Conservation (phyloP, 371 early-diverging fungal species). For the Apophysomyces ossiformis region DNA sequence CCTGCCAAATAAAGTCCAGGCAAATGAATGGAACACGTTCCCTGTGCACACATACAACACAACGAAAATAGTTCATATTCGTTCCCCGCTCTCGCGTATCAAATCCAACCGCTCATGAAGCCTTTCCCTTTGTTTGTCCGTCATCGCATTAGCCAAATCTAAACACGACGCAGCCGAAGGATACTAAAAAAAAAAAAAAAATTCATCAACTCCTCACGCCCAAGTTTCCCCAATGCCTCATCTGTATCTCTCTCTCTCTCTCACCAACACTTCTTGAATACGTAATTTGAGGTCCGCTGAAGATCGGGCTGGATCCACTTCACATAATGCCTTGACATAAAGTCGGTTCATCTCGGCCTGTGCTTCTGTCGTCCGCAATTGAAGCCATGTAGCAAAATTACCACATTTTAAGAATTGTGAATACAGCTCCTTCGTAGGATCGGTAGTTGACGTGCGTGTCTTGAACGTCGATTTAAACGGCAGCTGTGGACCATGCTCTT, state of each 20-base stretch:
- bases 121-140: constrained; percentile 17
- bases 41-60: constrained; percentile 8
- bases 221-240: background rate
- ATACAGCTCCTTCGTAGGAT: constrained; percentile 74
- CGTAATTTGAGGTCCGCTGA: constrained; percentile 19
- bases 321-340: constrained; percentile 62
- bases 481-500: constrained; percentile 58
- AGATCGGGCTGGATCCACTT: constrained; percentile 42
- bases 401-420: constrained; percentile 88
- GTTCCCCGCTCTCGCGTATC: constrained; percentile 9
- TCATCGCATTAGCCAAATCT: constrained; percentile 12
- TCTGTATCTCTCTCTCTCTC: background rate
- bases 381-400: constrained; percentile 96
- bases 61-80: background rate
- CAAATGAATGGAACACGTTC: constrained; percentile 31
- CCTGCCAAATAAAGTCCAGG: constrained; percentile 40
- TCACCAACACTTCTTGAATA: constrained; percentile 31
- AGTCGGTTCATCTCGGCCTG: constrained; percentile 70
- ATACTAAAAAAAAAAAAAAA: constrained; percentile 12
- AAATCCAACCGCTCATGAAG: background rate
- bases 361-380: constrained; percentile 76
- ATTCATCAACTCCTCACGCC: background rate
- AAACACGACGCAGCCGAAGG: constrained; percentile 12
- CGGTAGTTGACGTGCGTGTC: constrained; percentile 50
- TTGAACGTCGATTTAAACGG: constrained; percentile 58